Base-by-base conservation (phyloP, 2,329 filamentous ascomycete species). In the Fusarium sp. region DNA sequence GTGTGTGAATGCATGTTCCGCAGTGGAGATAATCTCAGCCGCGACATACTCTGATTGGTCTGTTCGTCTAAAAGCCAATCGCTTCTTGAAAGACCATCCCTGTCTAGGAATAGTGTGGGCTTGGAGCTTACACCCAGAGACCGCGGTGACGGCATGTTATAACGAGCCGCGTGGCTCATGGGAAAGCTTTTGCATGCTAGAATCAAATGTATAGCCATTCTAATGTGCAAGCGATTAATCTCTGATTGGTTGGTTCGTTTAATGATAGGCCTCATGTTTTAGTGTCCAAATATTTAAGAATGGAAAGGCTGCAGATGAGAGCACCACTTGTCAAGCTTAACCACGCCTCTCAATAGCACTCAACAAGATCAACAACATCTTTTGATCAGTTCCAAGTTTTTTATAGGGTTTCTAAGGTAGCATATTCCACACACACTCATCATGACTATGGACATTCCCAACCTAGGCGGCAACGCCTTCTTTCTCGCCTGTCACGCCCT, bases 401-500 rank as follows among this genome's bases (percentile, higher is more conserved):
- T 14, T 23, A n/a, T 13, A 23, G 16, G 5, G 25, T 25, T 27
- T 2, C 5, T 1, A 57, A 16, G n/a, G 30, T 13, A 25, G 5
- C 2, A 3, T 43, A 35, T 25, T 45, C 61, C 52, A 65, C 30
- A 3, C 4, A 3, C 32, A 30, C 25, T 13, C 32, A 41, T 6
- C 56, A 74, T 74, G 72, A 64, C 70, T 8, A 74, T 75, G 73
- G 66, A 70, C 6, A 62, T 25, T 25, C 69, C 68, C 41, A 70
- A 67, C 23, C 50, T 77, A 6, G 72, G 61, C 27, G 72, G 74
- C 20, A 79, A 78, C 45, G 66, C 70, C 60, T 72, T 78, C 43
- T 86, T 87, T 75, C 77, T 85, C 14, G 79, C 75, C 25, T 73
- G 85, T 16, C 86, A 83, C 70, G 82, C 83, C 10, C 79, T 88